Evolutionary conservation across 345 rosid genomes (phyloP), one percentile per base, ranked within the genome.

Genomic region (Salix arbutifolia): DNA sequence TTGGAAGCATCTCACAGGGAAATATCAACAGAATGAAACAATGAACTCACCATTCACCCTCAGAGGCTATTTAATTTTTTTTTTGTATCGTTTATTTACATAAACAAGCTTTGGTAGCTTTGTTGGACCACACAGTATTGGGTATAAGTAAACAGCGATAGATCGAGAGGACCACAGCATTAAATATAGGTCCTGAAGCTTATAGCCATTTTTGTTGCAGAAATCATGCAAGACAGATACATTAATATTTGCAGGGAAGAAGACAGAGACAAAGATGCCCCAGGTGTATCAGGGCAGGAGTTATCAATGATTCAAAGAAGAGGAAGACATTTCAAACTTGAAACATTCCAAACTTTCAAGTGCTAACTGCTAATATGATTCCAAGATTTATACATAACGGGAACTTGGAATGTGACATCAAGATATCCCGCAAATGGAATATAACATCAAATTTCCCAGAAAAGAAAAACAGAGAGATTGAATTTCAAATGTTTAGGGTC

Each of bases 121-220:
- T 11, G 75, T 48, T 40, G 83, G 88, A 74, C 88, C 86, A 76
- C 83, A 67, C 44, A 31, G 21, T 30, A 35, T 44, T 28, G 25
- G 52, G 48, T 23, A 38, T 35, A 35, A 79, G 75, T 74, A 31
- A 60, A 18, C 40, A 9, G 48, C 62, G 33, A 71, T 31, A 72
- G 37, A 68, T 12, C 17, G 72, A 50, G 31, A 50, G 82, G 86
- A 79, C 86, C 85, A 85, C 77, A 65, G 61, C 13, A n/a, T 66
- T 48, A 31, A 44, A 25, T 10, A 37, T 1, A 70, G 25, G 37
- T 58, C 74, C 56, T 44, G 53, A 53, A 78, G 70, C 38, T 28
- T 66, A 23, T 10, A 50, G 18, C 23, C 65, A 69, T 72, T 37
- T 33, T 53, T 31, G 60, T 67, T 60, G 18, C 31, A 38, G 11